These are phyloP conservation scores for Penicillium steckii DNA, from an alignment of 495 filamentous ascomycete species.

Conservation along the genomic window DNA sequence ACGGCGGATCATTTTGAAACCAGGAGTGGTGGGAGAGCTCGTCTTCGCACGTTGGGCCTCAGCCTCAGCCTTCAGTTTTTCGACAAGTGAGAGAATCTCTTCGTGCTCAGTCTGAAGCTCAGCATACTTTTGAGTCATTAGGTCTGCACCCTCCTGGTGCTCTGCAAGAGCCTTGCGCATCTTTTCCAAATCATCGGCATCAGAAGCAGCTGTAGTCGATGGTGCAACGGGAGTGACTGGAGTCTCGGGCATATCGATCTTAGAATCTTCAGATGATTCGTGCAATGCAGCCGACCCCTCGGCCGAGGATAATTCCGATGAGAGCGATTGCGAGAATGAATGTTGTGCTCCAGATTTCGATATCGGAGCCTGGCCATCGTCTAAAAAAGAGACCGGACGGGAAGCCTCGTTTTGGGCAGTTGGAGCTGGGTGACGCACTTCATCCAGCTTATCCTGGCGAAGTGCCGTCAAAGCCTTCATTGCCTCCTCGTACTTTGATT, in stretches of 20 bases:
- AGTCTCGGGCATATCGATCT: slow-evolving; percentile 22
- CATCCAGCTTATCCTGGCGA: slow-evolving; percentile 77
- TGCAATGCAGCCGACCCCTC: slow-evolving; percentile 73
- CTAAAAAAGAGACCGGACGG: slow-evolving; percentile 91
- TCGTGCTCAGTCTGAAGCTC: slow-evolving; percentile 79
- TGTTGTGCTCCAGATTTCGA: slow-evolving; percentile 74
- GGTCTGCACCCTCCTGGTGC: slow-evolving; percentile 69
- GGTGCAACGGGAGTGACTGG: slow-evolving; percentile 15
- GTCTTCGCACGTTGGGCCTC: slow-evolving; percentile 75
- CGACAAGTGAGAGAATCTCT: slow-evolving; percentile 78
- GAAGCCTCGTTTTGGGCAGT: slow-evolving; percentile 51
- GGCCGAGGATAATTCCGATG: slow-evolving; percentile 92
- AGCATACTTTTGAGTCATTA: slow-evolving; percentile 74
- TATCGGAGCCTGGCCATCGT: slow-evolving; percentile 66
- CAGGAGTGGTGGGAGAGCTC: slow-evolving; percentile 62
- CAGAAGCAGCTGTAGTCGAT: slow-evolving; percentile 25
- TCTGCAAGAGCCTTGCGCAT: slow-evolving; percentile 68
- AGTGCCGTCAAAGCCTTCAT: slow-evolving; percentile 76
- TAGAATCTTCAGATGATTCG: slow-evolving; percentile 56
- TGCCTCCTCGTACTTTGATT: slow-evolving; percentile 88
- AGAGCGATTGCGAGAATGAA: slow-evolving; percentile 91
- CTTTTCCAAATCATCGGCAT: slow-evolving; percentile 63
- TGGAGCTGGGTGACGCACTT: slow-evolving; percentile 65
- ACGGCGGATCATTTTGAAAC: slow-evolving; percentile 70
- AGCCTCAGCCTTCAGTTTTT: slow-evolving; percentile 83